phyloP scores from a whole-genome alignment of 768 basidiomycete species.

The Trametes punicea region DNA sequence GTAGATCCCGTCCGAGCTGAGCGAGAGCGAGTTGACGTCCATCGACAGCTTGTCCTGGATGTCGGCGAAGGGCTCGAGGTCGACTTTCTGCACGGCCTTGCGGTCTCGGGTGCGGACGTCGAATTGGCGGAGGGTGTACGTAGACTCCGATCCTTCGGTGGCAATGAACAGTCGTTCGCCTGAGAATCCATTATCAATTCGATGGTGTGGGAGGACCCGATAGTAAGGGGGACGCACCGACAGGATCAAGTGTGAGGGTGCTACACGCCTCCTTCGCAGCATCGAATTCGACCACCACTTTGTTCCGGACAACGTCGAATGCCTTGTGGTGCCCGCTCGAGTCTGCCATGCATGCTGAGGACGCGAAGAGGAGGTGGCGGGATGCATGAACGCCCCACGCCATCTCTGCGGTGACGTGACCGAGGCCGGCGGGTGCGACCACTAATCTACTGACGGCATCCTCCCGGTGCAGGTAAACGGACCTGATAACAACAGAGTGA shows the following conservation, averaged over 20 bases:
- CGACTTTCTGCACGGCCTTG: constrained; percentile 1
- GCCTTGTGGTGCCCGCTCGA: constrained; percentile 12
- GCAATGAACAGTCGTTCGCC: constrained; percentile 12
- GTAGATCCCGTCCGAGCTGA: constrained; percentile 60
- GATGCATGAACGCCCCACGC: constrained; percentile 7
- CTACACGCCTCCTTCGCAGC: constrained; percentile 9
- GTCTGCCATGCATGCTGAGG: background rate
- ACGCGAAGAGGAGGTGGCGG: constrained; percentile 10
- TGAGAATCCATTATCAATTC: background rate
- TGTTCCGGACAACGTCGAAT: constrained; percentile 3
- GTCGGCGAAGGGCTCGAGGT: constrained; percentile 15
- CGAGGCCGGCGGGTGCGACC: background rate
- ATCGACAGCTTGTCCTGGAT: constrained; percentile 17
- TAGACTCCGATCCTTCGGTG: background rate
- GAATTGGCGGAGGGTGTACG: constrained; percentile 10
- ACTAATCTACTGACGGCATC: background rate
- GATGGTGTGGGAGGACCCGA: background rate
- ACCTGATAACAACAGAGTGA: background rate
- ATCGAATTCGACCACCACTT: constrained; percentile 10
- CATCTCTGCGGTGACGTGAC: constrained; percentile 15
- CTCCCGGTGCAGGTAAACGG: background rate
- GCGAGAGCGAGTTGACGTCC: constrained; percentile 48
- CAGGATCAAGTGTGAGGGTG: constrained; percentile 6
- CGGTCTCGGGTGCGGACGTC: constrained; percentile 7
- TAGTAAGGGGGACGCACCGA: background rate